Base-by-base conservation (phyloP, 805 yeast genomes). In the Ogataea ganodermae region DNA sequence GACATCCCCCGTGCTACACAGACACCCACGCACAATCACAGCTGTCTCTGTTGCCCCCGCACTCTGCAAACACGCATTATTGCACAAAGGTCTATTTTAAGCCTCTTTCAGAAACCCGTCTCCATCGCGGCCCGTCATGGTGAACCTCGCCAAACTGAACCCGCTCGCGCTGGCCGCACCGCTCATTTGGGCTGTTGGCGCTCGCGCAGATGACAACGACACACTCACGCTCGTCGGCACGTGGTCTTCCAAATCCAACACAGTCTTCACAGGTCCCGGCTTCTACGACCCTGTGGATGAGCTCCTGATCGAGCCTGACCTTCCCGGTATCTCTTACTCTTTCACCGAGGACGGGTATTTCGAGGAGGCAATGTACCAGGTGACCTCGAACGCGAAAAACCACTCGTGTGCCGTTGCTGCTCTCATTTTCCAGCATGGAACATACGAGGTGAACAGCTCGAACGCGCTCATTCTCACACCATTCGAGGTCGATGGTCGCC, bases 231-330 rank as follows among this genome's bases (percentile, higher is more conserved):
- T 89, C 39, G 87, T 74, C 35, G 99, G 99, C 6, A 94, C 99
- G 0, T 94, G 99, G 99, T 69, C 91, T 1, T 85, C 97, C 14
- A 94, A 94, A 67, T 83, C 97, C 10, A 88, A 87, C 66, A 83
- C 95, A 10, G 99, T 94, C 6, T 84, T 92, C 72, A 94, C 99
- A 1, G 99, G 99, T 0, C 96, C 98, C 6, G 86, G 91, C 2
- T 94, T 94, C 63, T 94, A 81, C 65, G 98, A 94, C 66, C 99
- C 99, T 2, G 86, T 90, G 23, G 97, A 92, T 63, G 99, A 94
- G 67, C 78, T 92, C 14, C 72, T 94, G 48, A 88, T 90, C 51
- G 99, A 94, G 66, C 99, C 99, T 2, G 92, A 91, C 7, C 75
- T 94, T 35, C 97, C 99, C 1, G 99, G 99, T 31, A 80, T 92